A percentile compares a stretch with the other conserved stretches of the same genome.
These are phyloP conservation scores for Apodospora peruviana DNA, from an alignment of 495 filamentous ascomycete genomes.

Conservation along the genomic window DNA sequence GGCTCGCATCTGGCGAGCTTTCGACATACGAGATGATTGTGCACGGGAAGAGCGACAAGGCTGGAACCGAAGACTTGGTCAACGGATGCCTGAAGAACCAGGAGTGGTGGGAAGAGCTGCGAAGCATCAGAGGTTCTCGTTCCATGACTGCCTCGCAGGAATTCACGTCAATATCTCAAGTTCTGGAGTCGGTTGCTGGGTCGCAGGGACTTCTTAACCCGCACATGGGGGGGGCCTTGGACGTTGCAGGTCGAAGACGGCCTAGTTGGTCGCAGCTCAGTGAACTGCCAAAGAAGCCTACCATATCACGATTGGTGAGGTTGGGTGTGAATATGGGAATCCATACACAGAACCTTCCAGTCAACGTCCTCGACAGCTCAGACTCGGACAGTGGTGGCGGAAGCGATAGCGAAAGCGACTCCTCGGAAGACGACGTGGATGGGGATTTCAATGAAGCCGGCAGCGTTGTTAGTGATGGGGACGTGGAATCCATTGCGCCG, in stretches of 20 bases:
- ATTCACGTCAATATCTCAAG: conserved; percentile 23
- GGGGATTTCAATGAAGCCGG: conserved; percentile 27
- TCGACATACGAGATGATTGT: conserved; percentile 73
- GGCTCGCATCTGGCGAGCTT: conserved; percentile 69
- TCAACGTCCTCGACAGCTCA: conserved; percentile 55
- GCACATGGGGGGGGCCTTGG: conserved; percentile 13
- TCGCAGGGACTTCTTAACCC: conserved; percentile 25
- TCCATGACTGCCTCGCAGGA: conserved; percentile 42
- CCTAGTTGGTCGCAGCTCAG: conserved; percentile 30
- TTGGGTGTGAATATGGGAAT: conserved; percentile 65
- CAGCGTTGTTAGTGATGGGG: conserved; percentile 18
- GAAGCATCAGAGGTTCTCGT: conserved; percentile 52
- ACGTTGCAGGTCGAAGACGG: conserved; percentile 22
- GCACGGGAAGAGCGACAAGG: conserved; percentile 49
- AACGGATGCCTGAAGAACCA: conserved; percentile 59
- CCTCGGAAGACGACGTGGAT: conserved; percentile 28
- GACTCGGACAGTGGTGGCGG: conserved; percentile 29
- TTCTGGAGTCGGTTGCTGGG: conserved; percentile 30
- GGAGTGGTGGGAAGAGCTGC: conserved; percentile 81
- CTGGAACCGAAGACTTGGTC: conserved; percentile 47
- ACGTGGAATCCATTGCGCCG: conserved; percentile 13
- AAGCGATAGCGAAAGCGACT: conserved; percentile 43
- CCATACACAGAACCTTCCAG: conserved; percentile 66
- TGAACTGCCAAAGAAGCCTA: conserved; percentile 49
- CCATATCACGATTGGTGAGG: conserved; percentile 58